Evolutionary conservation across 352 stramenopile species (phyloP).

Genomic region (Plasmopara muralis): DNA sequence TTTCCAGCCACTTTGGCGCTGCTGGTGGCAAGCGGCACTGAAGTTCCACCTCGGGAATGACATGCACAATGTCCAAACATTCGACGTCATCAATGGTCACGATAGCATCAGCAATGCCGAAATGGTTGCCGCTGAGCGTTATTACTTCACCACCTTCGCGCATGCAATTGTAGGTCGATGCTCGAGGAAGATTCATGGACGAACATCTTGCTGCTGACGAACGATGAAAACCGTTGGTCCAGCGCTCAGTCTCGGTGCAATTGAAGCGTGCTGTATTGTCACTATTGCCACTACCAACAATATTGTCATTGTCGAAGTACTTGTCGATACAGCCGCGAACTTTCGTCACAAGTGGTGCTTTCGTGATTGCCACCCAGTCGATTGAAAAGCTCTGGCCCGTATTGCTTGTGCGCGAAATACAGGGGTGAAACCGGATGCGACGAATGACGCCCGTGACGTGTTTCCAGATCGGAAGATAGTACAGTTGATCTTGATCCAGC

Average conservation of each 20-base stretch:
- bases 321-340: slow-evolving; percentile 76
- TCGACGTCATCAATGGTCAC: slow-evolving; percentile 63
- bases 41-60: slow-evolving; percentile 51
- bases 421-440: slow-evolving; percentile 58
- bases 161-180: slow-evolving; percentile 71
- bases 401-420: slow-evolving; percentile 17
- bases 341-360: slow-evolving; percentile 64
- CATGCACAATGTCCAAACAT: slow-evolving; percentile 60
- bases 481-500: slow-evolving; percentile 34
- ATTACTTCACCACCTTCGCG: slow-evolving; percentile 49
- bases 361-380: slow-evolving; percentile 65
- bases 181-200: slow-evolving; percentile 41
- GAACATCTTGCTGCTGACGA: slow-evolving; percentile 34
- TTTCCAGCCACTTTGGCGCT: slow-evolving; percentile 18
- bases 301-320: slow-evolving; percentile 37
- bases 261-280: slow-evolving; percentile 28
- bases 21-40: slow-evolving; percentile 69
- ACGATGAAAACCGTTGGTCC: slow-evolving; percentile 45
- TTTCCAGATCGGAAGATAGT: slow-evolving; percentile 59
- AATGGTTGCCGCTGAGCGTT: slow-evolving; percentile 63
- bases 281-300: slow-evolving; percentile 3
- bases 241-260: slow-evolving; percentile 33
- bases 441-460: slow-evolving; percentile 51
- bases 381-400: slow-evolving; percentile 64
- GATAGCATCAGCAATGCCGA: slow-evolving; percentile 55